phyloP scores from a whole-genome alignment of 2,329 filamentous ascomycete genomes.

The Penicillium sp. region DNA sequence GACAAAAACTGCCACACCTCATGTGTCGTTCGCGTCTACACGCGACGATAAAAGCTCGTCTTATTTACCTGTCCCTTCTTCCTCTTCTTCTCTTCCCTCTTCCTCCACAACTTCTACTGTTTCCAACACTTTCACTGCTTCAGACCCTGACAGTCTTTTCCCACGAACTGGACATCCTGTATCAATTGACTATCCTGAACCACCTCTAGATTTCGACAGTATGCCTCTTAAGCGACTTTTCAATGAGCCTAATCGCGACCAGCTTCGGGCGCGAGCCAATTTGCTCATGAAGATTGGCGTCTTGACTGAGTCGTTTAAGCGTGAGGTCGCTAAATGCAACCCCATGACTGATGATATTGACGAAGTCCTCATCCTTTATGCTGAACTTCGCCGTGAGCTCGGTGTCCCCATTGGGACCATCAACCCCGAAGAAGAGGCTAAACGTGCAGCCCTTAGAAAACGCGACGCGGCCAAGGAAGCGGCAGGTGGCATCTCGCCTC shows the following conservation, averaged over 20 bases:
- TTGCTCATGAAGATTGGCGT: slow-evolving; percentile 25
- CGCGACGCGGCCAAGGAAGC: not conserved
- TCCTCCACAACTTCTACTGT: slow-evolving; percentile 1
- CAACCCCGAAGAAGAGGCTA: not conserved
- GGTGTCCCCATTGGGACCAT: slow-evolving; percentile 26
- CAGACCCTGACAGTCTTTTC: slow-evolving; percentile 8
- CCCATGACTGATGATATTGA: slow-evolving; percentile 31
- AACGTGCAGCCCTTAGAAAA: not conserved
- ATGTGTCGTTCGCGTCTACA: not conserved
- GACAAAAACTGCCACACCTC: not conserved
- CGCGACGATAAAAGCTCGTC: not conserved
- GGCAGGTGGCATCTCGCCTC: not conserved
- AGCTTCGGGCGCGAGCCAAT: not conserved
- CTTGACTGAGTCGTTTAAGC: slow-evolving; percentile 31
- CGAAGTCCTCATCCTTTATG: slow-evolving; percentile 31
- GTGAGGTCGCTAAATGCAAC: slow-evolving; percentile 25
- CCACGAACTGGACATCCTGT: not conserved
- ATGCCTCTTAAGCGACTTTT: slow-evolving; percentile 1
- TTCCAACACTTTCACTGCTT: slow-evolving; percentile 2
- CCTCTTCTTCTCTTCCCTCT: not conserved
- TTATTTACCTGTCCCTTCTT: not conserved
- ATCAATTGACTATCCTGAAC: not conserved
- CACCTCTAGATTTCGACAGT: not conserved
- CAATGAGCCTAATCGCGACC: not conserved
- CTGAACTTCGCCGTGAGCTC: slow-evolving; percentile 32